phyloP scores from a whole-genome alignment of 345 rosid genomes.

The Luvunga scandens region DNA sequence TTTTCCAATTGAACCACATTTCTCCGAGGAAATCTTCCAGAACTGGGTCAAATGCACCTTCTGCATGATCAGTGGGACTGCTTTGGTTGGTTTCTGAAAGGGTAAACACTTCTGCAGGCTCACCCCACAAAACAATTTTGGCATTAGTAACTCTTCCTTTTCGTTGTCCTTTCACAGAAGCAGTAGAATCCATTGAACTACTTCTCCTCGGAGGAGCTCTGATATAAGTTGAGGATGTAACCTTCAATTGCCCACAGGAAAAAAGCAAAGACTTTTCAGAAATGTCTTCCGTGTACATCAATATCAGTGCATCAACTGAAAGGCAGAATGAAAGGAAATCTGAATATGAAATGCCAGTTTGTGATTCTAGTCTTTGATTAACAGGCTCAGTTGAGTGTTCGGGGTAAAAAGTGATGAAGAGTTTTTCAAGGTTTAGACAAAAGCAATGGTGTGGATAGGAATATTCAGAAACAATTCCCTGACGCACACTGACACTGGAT shows the following conservation, averaged over 20 bases:
- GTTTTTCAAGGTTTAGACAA: constrained; percentile 50
- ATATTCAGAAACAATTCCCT: constrained; percentile 32
- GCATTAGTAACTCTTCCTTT: constrained; percentile 33
- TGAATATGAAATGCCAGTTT: constrained; percentile 33
- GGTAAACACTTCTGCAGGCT: constrained; percentile 49
- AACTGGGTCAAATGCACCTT: constrained; percentile 30
- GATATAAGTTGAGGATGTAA: constrained; percentile 36
- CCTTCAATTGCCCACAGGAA: constrained; percentile 57
- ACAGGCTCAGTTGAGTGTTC: constrained; percentile 25
- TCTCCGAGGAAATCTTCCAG: constrained; percentile 51
- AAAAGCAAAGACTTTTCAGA: constrained; percentile 45
- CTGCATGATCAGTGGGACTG: constrained; percentile 28
- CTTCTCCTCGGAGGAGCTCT: constrained; percentile 28
- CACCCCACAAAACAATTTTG: constrained; percentile 48
- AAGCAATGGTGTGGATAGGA: constrained; percentile 34
- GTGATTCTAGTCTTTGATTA: constrained; percentile 35
- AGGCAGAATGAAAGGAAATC: constrained; percentile 50
- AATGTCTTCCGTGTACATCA: constrained; percentile 43
- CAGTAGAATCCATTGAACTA: constrained; percentile 25
- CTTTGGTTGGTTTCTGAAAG: constrained; percentile 33
- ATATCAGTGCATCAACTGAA: constrained; percentile 47
- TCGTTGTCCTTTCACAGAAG: constrained; percentile 30
- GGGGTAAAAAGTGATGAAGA: constrained; percentile 44
- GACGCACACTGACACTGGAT: constrained; percentile 27
- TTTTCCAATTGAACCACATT: constrained; percentile 69